Conservation (phyloP, 768 basidiomycete species). For the Sarcomyxa edulis region DNA sequence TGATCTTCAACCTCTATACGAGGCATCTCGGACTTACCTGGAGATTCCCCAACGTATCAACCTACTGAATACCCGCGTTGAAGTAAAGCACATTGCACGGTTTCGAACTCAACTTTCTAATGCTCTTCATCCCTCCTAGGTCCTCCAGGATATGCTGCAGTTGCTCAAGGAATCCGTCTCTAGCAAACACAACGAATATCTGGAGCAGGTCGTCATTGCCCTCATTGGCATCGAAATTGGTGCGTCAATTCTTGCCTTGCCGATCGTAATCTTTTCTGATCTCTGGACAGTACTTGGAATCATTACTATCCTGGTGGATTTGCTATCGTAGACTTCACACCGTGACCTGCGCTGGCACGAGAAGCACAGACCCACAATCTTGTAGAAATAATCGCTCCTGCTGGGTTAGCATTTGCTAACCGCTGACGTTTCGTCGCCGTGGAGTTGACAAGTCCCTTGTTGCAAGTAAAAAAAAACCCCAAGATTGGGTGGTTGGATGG, state of each 20-base stretch:
- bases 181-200: slow-evolving; percentile 81
- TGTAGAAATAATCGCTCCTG: too few species aligned
- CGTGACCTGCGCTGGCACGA: not conserved
- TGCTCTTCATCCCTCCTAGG: slow-evolving; percentile 34
- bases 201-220: slow-evolving; percentile 90
- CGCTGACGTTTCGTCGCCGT: too few species aligned
- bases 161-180: slow-evolving; percentile 93
- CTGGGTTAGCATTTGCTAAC: too few species aligned
- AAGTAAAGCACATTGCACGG: slow-evolving; percentile 40
- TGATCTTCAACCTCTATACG: slow-evolving; percentile 92
- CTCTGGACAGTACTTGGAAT: slow-evolving; percentile 69
- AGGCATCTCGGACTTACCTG: slow-evolving; percentile 88
- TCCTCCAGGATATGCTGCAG: slow-evolving; percentile 95
- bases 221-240: slow-evolving; percentile 88
- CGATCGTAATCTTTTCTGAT: slow-evolving; percentile 1
- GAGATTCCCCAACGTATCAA: slow-evolving; percentile 94
- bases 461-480: too few species aligned
- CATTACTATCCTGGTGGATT: slow-evolving; percentile 84
- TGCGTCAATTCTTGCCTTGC: slow-evolving; percentile 23
- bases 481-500: too few species aligned
- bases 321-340: slow-evolving; percentile 42
- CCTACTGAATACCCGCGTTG: slow-evolving; percentile 88
- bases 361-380: not conserved
- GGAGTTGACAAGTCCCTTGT: too few species aligned
- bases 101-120: not conserved